Percentiles rank a stretch among this genome's conserved stretches.
These are phyloP conservation scores for Sesbania bispinosa DNA, from an alignment of 306 rosid species.

Conservation along the genomic window DNA sequence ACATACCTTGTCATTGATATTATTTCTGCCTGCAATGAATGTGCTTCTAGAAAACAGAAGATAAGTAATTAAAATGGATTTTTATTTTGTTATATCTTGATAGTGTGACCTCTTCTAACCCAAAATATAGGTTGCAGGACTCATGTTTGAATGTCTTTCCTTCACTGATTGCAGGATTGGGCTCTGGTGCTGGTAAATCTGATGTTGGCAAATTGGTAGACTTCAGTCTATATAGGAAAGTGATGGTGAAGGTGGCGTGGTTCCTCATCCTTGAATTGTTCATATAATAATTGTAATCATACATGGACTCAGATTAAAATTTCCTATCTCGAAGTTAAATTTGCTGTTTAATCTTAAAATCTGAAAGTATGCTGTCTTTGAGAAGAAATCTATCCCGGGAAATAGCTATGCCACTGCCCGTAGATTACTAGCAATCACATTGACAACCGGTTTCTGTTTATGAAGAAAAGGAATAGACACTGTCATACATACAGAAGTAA, in stretches of 20 bases:
- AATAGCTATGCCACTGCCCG: neutral
- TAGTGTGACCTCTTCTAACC: neutral
- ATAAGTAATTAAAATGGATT: neutral
- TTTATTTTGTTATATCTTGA: neutral
- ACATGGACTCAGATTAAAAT: neutral
- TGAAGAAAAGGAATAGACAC: neutral
- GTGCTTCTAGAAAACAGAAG: neutral
- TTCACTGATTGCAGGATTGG: conserved; percentile 19
- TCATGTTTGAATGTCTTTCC: neutral
- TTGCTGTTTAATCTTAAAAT: conserved; percentile 1
- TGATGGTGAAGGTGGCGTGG: conserved; percentile 15
- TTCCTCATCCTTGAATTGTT: conserved; percentile 15
- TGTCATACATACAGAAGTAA: neutral
- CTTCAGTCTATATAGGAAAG: neutral
- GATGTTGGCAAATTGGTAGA: conserved; percentile 16
- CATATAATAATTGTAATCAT: neutral
- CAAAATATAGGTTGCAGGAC: neutral
- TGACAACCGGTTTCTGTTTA: neutral
- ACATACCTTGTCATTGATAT: neutral
- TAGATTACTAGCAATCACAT: neutral
- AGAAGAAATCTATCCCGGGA: neutral
- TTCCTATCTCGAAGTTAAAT: neutral
- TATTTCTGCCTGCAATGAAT: neutral
- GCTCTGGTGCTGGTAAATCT: conserved; percentile 1
- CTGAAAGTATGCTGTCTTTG: neutral